Conservation (phyloP, 208 protist species). For the Crithidia fasciculata region DNA sequence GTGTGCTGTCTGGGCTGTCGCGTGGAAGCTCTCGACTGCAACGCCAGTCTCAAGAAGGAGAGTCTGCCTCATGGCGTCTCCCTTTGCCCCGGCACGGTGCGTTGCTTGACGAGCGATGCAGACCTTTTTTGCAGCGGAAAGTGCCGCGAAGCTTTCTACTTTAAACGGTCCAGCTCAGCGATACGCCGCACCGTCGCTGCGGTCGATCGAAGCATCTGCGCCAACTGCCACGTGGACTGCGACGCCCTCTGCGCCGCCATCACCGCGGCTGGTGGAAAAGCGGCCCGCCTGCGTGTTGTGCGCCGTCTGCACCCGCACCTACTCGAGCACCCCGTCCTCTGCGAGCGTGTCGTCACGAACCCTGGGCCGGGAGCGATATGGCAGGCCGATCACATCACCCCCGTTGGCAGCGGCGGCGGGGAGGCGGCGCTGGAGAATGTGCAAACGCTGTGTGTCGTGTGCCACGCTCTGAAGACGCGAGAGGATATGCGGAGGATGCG, state of each 20-base stretch:
- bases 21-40: constrained; percentile 29
- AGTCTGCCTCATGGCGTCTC: neutral
- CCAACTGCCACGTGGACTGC: constrained; percentile 76
- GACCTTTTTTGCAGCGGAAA: constrained; percentile 73
- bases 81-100: constrained; percentile 45
- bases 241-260: constrained; percentile 45
- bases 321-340: constrained; percentile 58
- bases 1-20: constrained; percentile 21
- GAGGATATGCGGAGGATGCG: constrained; percentile 39
- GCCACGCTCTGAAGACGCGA: constrained; percentile 74
- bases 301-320: constrained; percentile 61
- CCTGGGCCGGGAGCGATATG: constrained; percentile 75
- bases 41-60: constrained; percentile 4
- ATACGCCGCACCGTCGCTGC: constrained; percentile 59
- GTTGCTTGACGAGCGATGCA: constrained; percentile 48
- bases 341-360: constrained; percentile 47
- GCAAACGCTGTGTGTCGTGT: constrained; percentile 85
- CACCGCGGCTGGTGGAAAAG: constrained; percentile 17
- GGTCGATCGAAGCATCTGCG: constrained; percentile 69
- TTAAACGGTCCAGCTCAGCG: constrained; percentile 58
- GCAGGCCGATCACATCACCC: constrained; percentile 84
- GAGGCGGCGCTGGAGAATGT: constrained; percentile 70
- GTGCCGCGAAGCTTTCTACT: constrained; percentile 69
- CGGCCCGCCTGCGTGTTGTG: constrained; percentile 36
- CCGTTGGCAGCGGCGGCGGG: constrained; percentile 71